Evolutionary conservation across 257 asterid genomes (phyloP), one percentile per base, ranked within the genome.

Genomic region (Rubia yunnanensis): DNA sequence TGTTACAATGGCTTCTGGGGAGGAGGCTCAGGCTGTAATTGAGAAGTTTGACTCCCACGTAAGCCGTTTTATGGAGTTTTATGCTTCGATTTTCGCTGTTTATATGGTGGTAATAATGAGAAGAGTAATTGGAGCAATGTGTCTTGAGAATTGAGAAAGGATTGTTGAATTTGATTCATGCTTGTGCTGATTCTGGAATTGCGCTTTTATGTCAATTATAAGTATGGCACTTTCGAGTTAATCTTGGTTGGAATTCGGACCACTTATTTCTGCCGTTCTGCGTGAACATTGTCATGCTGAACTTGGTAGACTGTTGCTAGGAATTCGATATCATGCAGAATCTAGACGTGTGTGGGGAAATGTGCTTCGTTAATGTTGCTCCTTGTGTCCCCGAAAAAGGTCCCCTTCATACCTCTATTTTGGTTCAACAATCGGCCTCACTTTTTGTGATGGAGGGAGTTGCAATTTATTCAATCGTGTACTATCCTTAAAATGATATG

Each of bases 1-100:
- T 73, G 92, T 91, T 38, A 84, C 96, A 5, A 88, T 91, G 96
- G 74, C 84, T 63, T 73, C 95, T 50, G 94, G 90, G 48, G 94
- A 88, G 39, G 95, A 77, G 71, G 96, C 95, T 53, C 86, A 76
- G 75, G 88, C 91, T 71, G 94, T 79, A 52, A 72, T 88, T 56
- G 79, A 82, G 41, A 86, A 86, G 78, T 78, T 74, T 57, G 92
- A 91, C 81, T 74, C 94, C 66, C 61, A 60, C 57, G 96, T 91
- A 76, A 82, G 94, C 11, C 30, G 22, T 17, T 14, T 46, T 28
- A 28, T 44, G 15, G n/a, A 44, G 10, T 26, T 26, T 27, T 10
- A 15, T 26, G 5, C 23, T 5, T 10, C 3, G 55, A 64, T 64
- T 52, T 10, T 41, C 38, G 4, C 5, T 26, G 2, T 64, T 17